Conservation (phyloP, 1,284 basidiomycete species). For the Sporisorium sorghi region DNA sequence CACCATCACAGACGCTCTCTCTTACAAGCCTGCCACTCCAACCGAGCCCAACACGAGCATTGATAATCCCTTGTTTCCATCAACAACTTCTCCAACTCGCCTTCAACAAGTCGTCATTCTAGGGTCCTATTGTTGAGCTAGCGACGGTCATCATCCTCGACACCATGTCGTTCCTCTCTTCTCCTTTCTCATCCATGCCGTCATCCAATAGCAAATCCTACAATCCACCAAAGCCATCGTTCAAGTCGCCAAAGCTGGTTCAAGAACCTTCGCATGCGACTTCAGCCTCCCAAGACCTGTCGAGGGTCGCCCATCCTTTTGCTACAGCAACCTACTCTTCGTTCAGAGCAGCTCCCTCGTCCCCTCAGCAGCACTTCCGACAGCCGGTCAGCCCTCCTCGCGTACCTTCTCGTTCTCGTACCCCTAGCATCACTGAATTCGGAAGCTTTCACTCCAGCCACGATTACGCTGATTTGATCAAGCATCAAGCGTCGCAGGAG, state of each 20-base stretch:
- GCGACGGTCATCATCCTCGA: background rate
- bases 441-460: background rate
- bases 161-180: conserved; percentile 19
- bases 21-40: background rate
- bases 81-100: background rate
- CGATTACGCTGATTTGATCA: background rate
- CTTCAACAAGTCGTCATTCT: background rate
- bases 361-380: background rate
- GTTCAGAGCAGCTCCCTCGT: background rate
- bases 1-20: background rate
- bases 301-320: conserved; percentile 12
- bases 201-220: conserved; percentile 9
- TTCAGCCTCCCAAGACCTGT: background rate
- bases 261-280: conserved; percentile 10
- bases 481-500: background rate
- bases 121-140: no score
- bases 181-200: conserved; percentile 19
- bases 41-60: background rate
- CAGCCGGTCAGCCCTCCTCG: background rate
- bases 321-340: conserved; percentile 5
- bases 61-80: background rate
- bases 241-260: conserved; percentile 38
- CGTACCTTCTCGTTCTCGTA: background rate
- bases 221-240: conserved; percentile 32
- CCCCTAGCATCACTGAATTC: conserved; percentile 6